Evolutionary conservation across 2,329 filamentous ascomycete species (phyloP).

Genomic region (Aurifilum marmelostoma): DNA sequence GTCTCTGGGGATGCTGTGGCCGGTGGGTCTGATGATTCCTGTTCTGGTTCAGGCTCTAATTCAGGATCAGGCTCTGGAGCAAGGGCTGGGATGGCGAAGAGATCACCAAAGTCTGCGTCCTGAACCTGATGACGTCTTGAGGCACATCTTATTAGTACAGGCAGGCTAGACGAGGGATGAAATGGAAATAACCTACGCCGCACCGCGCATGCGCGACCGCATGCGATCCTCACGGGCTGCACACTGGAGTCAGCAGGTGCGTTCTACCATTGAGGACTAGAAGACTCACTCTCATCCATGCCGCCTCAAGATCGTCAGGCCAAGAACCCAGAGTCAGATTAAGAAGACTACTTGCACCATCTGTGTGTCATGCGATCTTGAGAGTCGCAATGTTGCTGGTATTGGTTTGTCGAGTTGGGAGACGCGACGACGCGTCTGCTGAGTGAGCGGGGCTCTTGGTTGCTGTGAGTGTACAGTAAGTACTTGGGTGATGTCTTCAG

Average conservation of each 20-base stretch:
- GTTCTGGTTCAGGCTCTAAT: slow-evolving; percentile 24
- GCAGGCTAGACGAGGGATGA: neutral
- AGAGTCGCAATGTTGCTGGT: neutral
- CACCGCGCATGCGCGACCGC: slow-evolving; percentile 67
- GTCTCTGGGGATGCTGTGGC: slow-evolving; percentile 15
- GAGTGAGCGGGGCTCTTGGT: neutral
- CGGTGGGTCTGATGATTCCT: slow-evolving; percentile 17
- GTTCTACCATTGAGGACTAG: slow-evolving; percentile 7
- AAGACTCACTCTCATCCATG: slow-evolving; percentile 42
- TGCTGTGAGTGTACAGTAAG: neutral
- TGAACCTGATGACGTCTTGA: slow-evolving; percentile 58
- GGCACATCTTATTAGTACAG: slow-evolving; percentile 11
- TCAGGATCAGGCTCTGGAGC: slow-evolving; percentile 27
- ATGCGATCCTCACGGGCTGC: slow-evolving; percentile 63
- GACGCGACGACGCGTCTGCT: slow-evolving; percentile 17
- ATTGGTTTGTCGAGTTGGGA: neutral
- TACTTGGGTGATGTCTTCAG: neutral
- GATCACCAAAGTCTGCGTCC: slow-evolving; percentile 63
- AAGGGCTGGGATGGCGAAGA: slow-evolving; percentile 40
- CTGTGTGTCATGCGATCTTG: neutral
- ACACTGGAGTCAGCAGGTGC: slow-evolving; percentile 23
- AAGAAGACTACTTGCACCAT: neutral
- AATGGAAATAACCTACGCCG: slow-evolving; percentile 52
- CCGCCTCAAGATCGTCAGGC: slow-evolving; percentile 18
- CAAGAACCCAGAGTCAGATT: neutral